Evolutionary conservation across 495 filamentous ascomycete genomes (phyloP).

Genomic region (Aspergillus biplanus): DNA sequence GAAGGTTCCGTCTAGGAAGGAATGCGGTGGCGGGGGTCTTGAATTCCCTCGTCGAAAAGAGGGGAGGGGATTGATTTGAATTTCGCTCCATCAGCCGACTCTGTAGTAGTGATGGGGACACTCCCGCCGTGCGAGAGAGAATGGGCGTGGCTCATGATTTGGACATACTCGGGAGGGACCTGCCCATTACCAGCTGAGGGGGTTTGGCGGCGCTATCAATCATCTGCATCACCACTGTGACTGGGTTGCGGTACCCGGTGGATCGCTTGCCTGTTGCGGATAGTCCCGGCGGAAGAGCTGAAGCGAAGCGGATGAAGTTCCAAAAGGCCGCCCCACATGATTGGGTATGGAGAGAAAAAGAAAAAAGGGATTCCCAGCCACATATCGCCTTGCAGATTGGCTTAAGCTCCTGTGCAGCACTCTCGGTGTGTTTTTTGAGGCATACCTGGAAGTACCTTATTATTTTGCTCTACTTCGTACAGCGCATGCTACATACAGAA

Average conservation of each 20-base stretch:
- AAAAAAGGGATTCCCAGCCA: background rate
- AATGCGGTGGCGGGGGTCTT: constrained; percentile 16
- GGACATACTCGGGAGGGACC: constrained; percentile 8
- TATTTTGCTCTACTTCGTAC: background rate
- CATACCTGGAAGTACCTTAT: background rate
- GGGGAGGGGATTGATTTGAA: no score
- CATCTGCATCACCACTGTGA: background rate
- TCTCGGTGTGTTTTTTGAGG: background rate
- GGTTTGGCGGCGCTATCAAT: background rate
- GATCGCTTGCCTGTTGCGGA: constrained; percentile 14
- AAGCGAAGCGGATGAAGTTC: background rate
- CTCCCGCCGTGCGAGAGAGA: background rate
- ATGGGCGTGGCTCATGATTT: background rate
- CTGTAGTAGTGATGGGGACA: no score
- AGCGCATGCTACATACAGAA: no score
- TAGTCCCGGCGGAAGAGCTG: constrained; percentile 4
- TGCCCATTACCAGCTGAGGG: background rate
- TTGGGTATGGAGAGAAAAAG: background rate
- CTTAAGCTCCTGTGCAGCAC: no score
- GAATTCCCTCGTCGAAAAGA: background rate
- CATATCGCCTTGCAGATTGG: background rate
- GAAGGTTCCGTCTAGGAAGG: constrained; percentile 45
- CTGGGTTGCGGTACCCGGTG: background rate
- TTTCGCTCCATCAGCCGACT: no score
- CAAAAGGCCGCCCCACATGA: background rate